Percentiles rank a stretch among this genome's conserved stretches.
Evolutionary conservation across 164 flowering plant species (phyloP).

Genomic region (Taxillus chinensis): DNA sequence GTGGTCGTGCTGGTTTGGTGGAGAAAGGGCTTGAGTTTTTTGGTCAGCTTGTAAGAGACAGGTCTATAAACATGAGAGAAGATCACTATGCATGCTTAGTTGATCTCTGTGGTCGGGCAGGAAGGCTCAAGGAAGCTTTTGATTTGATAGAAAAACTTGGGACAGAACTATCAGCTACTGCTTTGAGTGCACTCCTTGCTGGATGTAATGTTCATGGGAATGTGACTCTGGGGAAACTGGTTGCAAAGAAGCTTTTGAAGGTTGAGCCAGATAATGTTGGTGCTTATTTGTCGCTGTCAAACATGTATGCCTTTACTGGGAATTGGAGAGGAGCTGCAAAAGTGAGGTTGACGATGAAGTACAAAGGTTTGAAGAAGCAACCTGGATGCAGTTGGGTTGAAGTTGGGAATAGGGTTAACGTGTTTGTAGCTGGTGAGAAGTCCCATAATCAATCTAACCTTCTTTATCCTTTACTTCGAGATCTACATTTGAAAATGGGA

Average conservation of each 20-base stretch:
- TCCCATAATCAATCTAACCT: not conserved
- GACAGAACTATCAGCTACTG: not conserved
- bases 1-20: slow-evolving; percentile 1
- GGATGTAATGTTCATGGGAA: slow-evolving; percentile 1
- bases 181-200: slow-evolving; percentile 1
- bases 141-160: not conserved
- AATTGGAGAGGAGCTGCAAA: slow-evolving; percentile 2
- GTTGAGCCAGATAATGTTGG: not conserved
- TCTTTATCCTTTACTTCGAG: not conserved
- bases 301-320: slow-evolving; percentile 1
- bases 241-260: slow-evolving; percentile 1
- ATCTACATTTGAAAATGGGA: not conserved
- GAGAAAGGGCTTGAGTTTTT: slow-evolving; percentile 1
- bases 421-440: not conserved
- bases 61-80: slow-evolving; percentile 1
- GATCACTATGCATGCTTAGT: slow-evolving; percentile 1
- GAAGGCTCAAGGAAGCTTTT: slow-evolving; percentile 1
- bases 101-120: slow-evolving; percentile 5
- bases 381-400: slow-evolving; percentile 4
- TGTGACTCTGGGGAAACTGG: not conserved
- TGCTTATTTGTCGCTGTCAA: not conserved
- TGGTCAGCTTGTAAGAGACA: not conserved
- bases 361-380: slow-evolving; percentile 2
- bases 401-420: slow-evolving; percentile 5
- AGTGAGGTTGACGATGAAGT: slow-evolving; percentile 1